These are phyloP conservation scores for Solanum corneliomulleri DNA, from an alignment of 257 asterid species.

Conservation along the genomic window DNA sequence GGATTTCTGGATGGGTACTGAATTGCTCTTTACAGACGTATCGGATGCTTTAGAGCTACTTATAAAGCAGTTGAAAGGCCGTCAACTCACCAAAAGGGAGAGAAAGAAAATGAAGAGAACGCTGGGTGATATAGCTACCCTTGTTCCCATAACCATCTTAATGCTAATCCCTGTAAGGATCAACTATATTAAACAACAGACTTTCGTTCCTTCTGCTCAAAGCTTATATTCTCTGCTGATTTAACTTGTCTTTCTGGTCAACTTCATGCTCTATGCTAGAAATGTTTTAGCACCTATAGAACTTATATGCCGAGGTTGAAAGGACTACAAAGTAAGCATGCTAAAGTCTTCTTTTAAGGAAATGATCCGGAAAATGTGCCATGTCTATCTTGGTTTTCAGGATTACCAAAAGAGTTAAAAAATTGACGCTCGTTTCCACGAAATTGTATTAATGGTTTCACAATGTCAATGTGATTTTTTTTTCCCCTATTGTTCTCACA, in stretches of 20 bases:
- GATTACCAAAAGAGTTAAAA: neutral
- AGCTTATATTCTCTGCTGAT: neutral
- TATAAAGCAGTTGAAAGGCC: slow-evolving; percentile 36
- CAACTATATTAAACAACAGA: neutral
- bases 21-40: slow-evolving; percentile 47
- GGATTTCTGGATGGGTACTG: slow-evolving; percentile 80
- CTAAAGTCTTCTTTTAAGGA: neutral
- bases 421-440: neutral
- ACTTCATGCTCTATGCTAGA: neutral
- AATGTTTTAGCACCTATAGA: neutral
- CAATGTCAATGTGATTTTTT: neutral
- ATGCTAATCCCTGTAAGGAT: slow-evolving; percentile 74
- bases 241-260: neutral
- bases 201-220: neutral
- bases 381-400: neutral
- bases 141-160: slow-evolving; percentile 60
- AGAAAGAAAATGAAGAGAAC: slow-evolving; percentile 47
- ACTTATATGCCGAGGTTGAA: neutral
- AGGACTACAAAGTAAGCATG: neutral
- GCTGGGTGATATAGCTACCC: slow-evolving; percentile 41
- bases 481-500: neutral
- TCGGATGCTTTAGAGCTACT: slow-evolving; percentile 23
- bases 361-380: neutral
- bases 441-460: neutral
- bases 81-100: slow-evolving; percentile 46